Conservation (phyloP, 306 rosid species). For the Citrullus colocynthis region DNA sequence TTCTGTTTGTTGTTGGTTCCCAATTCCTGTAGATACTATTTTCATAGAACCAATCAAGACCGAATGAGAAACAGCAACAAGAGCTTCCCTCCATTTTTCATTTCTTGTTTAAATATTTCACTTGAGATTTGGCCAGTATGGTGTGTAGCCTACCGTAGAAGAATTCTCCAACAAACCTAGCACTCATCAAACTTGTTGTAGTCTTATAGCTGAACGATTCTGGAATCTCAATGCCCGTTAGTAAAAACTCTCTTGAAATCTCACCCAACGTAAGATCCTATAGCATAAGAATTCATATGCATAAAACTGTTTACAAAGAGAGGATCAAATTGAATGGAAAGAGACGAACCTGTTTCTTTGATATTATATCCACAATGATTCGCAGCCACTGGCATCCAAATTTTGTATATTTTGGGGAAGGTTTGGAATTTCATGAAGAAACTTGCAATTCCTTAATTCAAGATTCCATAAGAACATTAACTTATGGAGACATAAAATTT, state of each 20-base stretch:
- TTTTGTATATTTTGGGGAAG: not conserved
- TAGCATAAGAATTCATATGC: not conserved
- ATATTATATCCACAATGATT: not conserved
- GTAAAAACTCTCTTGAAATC: not conserved
- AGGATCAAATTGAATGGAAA: not conserved
- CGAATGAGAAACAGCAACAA: too few species aligned
- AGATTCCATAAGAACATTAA: not conserved
- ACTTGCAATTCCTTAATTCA: not conserved
- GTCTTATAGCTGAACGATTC: not conserved
- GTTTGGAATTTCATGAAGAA: not conserved
- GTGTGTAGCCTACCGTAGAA: too few species aligned
- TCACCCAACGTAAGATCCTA: not conserved
- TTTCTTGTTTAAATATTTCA: too few species aligned
- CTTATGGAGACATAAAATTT: not conserved
- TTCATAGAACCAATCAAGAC: too few species aligned
- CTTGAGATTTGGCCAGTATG: too few species aligned
- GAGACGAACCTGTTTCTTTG: not conserved
- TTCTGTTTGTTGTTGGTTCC: too few species aligned
- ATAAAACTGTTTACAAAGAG: not conserved
- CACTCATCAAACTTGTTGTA: not conserved
- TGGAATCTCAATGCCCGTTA: not conserved
- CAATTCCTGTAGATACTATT: too few species aligned
- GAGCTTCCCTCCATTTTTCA: too few species aligned
- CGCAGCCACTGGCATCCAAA: not conserved
- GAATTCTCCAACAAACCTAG: not conserved